Conservation (phyloP, 768 basidiomycete species). For the Russula sp. region DNA sequence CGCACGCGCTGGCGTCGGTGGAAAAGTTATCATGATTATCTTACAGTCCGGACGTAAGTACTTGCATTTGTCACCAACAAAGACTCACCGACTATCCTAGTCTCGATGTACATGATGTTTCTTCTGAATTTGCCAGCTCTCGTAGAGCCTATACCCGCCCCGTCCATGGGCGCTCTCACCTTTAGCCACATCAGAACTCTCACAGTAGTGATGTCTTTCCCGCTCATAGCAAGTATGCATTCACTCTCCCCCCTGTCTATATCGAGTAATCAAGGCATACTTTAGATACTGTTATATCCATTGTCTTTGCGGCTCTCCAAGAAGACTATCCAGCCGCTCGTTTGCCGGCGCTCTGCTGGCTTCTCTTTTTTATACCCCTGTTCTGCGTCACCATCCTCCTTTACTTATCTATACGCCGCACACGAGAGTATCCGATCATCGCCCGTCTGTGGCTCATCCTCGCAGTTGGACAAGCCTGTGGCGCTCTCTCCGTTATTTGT, state of each 20-base stretch:
- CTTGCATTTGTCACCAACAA: neutral
- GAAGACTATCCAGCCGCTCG: constrained; percentile 15
- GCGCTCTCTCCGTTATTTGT: constrained; percentile 6
- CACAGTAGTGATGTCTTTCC: constrained; percentile 11
- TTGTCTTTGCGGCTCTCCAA: constrained; percentile 15
- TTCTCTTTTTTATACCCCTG: constrained; percentile 20
- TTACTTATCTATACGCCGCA: constrained; percentile 12
- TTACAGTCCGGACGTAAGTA: constrained; percentile 19
- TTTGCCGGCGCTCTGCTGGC: constrained; percentile 19
- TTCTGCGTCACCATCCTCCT: constrained; percentile 15
- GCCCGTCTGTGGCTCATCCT: constrained; percentile 17
- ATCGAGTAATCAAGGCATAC: neutral
- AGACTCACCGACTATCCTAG: constrained; percentile 2
- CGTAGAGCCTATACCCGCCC: constrained; percentile 15
- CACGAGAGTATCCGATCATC: constrained; percentile 13
- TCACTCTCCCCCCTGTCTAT: neutral
- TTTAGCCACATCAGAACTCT: constrained; percentile 5
- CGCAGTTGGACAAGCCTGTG: constrained; percentile 16
- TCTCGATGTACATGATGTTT: constrained; percentile 15
- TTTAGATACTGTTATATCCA: constrained; percentile 17
- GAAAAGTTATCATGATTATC: constrained; percentile 3
- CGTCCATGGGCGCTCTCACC: neutral
- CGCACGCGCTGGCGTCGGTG: neutral
- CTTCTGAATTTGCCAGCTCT: constrained; percentile 17
- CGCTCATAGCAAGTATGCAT: constrained; percentile 10